Conservation (phyloP, 345 rosid species). For the Dipteronia sinensis region DNA sequence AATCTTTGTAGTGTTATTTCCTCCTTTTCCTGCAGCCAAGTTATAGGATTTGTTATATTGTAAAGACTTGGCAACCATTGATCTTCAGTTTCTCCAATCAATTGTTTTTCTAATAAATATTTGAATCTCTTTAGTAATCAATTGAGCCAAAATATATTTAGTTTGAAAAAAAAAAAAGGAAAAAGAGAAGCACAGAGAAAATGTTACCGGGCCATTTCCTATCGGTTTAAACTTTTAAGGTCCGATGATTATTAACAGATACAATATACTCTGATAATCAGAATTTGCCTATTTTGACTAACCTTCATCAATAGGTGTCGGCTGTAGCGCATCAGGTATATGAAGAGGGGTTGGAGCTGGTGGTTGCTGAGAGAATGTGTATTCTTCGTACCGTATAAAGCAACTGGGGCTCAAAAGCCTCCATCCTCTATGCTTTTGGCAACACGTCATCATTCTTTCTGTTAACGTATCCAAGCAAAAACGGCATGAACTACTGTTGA, state of each 20-base stretch:
- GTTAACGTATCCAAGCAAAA: not conserved
- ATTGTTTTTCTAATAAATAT: too few species aligned
- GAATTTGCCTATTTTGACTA: not conserved
- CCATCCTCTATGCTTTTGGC: constrained; percentile 1
- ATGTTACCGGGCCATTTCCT: too few species aligned
- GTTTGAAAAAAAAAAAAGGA: not conserved
- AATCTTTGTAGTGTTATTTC: too few species aligned
- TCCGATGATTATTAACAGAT: too few species aligned
- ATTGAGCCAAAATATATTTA: too few species aligned
- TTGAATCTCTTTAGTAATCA: too few species aligned
- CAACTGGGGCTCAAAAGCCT: constrained; percentile 10
- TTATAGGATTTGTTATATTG: too few species aligned
- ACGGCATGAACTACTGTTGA: not conserved
- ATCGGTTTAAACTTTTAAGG: too few species aligned
- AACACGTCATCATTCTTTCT: not conserved
- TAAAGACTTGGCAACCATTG: too few species aligned
- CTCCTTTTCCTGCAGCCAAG: too few species aligned
- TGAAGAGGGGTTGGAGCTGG: not conserved
- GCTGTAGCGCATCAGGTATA: constrained; percentile 13
- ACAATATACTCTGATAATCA: too few species aligned
- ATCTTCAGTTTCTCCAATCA: too few species aligned
- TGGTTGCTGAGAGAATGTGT: not conserved
- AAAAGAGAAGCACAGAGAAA: not conserved
- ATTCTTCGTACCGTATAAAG: constrained; percentile 2
- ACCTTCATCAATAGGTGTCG: constrained; percentile 21